Evolutionary conservation across 352 stramenopile species (phyloP), one percentile per base, ranked within the genome.

Genomic region (Halophytophthora polymorphica): DNA sequence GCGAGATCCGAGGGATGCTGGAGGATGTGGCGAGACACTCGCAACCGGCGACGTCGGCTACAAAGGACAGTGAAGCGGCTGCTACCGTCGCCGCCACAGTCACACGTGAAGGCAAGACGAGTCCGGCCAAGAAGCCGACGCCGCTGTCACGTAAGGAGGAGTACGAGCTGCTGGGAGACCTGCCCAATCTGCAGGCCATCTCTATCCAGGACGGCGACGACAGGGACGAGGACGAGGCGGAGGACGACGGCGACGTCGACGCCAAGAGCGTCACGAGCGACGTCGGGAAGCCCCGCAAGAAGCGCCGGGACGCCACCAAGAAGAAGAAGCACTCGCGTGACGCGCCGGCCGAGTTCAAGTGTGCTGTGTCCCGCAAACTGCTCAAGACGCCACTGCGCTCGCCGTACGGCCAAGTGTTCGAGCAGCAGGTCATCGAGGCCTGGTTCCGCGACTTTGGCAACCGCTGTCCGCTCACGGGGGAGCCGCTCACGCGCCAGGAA

Each of bases 381-480:
- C 44, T 93, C 36, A 76, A 84, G 35, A 60, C 88, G 6, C 78
- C 78, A 2, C 36, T 94, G 51, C 69, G 80, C 28, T 90, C 78
- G 47, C 83, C 83, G 6, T 87, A 78, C 39, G 77, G 83, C 3
- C 83, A 94, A 45, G 71, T 90, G 3, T 91, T 88, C 54, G 80
- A 93, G 52, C 69, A 74, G 7, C 67, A 81, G 22, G 77, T 91
- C 17, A 82, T 94, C 42, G 77, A 94, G 46, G 71, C 72, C 12
- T 92, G 83, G 81, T 88, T 91, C 31, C 73, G 74, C 22, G 78
- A 92, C 53, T 93, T 91, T 57, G 83, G 81, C 39, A 91, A 91
- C 40, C 77, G 81, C 17, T 94, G 81, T 36, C 83, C 81, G 23
- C 53, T 92, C 19, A 90, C 79, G 2, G 79, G 77, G 3, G 69